Evolutionary conservation across 2,329 filamentous ascomycete species (phyloP), one percentile per base, ranked within the genome.

Genomic region (Domatiomyces globalis): DNA sequence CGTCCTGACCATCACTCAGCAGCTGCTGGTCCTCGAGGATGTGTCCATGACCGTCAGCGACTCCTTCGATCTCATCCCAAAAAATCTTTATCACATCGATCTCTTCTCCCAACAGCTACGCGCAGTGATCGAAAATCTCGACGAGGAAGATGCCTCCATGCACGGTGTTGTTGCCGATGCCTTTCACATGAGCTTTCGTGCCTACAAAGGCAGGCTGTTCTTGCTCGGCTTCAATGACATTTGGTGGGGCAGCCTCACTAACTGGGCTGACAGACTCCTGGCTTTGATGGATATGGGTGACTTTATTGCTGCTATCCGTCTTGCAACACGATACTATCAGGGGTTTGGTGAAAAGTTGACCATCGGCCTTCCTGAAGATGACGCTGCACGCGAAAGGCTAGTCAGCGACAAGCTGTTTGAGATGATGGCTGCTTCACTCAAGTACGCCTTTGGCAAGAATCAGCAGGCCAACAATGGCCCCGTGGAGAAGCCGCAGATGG

Each of bases 281-380:
- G 89, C 90, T 0, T 74, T 96, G 60, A 95, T 98, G 86, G 89
- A 96, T 65, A 80, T 88, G 51, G 92, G 92, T n/a, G 88, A 96
- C 67, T 95, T 94, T 63, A 85, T 98, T 57, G 85, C 81, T 10
- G 89, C 92, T 1, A 95, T 98, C 54, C 79, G 84, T 57, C 75
- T 98, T 53, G 94, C 90, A 8, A 94, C 88, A 0, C 85, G 84
- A 0, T 98, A 96, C 67, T 96, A 94, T 64, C 83, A 81, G 6
- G 92, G 92, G 20, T 82, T 88, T 62, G 80, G 87, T n/a, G 87
- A 95, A 66, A 95, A 92, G 66, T 76, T 96, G 48, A 96, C 92
- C 0, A 86, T 98, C 50, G 92, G 92, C 0, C 72, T 98, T 8
- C 90, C 94, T 0, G 89, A 95, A 63, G 86, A 95, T 63, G 77